Conservation (phyloP, 176 grass and related monocot genomes). For the Themeda triandra region DNA sequence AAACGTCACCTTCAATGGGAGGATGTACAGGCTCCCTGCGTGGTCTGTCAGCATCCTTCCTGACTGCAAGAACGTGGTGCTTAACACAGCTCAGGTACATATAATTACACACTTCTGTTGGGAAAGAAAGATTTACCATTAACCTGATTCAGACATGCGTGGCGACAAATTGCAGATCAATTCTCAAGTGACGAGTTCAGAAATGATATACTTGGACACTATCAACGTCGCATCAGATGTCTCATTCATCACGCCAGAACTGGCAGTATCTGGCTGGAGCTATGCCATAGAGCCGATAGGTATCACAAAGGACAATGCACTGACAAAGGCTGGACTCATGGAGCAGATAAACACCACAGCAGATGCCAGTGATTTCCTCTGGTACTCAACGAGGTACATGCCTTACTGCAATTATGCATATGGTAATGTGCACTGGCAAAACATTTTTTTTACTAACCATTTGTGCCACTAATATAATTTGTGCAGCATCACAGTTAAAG, state of each 20-base stretch:
- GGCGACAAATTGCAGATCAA: conserved; percentile 47
- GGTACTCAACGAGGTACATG: conserved; percentile 87
- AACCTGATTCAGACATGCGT: not conserved
- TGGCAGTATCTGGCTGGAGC: conserved; percentile 58
- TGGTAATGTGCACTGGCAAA: not conserved
- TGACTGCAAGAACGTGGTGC: conserved; percentile 94
- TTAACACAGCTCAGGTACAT: conserved; percentile 90
- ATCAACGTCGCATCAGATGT: conserved; percentile 36
- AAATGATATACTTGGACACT: conserved; percentile 55
- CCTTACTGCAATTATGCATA: not conserved
- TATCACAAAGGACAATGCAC: conserved; percentile 72
- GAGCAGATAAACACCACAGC: conserved; percentile 99
- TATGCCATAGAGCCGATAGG: conserved; percentile 78
- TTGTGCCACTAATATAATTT: conserved; percentile 7
- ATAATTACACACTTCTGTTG: not conserved
- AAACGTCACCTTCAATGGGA: conserved; percentile 85
- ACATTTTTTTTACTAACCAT: not conserved
- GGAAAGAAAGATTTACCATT: not conserved
- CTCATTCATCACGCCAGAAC: conserved; percentile 30
- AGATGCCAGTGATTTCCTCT: conserved; percentile 96
- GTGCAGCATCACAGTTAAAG: conserved; percentile 57
- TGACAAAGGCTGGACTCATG: conserved; percentile 67
- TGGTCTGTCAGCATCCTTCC: conserved; percentile 99
- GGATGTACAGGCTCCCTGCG: conserved; percentile 65
- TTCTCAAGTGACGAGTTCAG: conserved; percentile 55